phyloP scores from a whole-genome alignment of 371 early-diverging fungal genomes.

The Parasitella parasitica region DNA sequence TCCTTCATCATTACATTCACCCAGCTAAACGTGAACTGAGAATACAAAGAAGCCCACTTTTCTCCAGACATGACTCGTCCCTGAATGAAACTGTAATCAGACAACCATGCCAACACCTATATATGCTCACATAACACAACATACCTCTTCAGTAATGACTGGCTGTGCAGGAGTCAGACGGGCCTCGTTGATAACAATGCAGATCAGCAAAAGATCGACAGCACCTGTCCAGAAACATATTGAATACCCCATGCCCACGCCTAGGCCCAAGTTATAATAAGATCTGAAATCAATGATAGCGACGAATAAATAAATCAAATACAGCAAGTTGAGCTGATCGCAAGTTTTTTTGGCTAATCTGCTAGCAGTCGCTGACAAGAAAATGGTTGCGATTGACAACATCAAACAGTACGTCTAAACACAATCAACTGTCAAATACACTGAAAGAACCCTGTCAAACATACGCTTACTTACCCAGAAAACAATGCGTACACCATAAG shows the following conservation, averaged over 20 bases:
- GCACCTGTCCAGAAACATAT: background rate
- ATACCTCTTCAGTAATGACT: slow-evolving; percentile 25
- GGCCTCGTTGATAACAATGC: slow-evolving; percentile 33
- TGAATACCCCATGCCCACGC: background rate
- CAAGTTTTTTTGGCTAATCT: slow-evolving; percentile 29
- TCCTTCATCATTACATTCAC: slow-evolving; percentile 54
- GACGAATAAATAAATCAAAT: slow-evolving; percentile 18
- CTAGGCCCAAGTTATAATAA: slow-evolving; percentile 7
- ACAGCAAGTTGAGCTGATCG: slow-evolving; percentile 33
- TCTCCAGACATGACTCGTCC: slow-evolving; percentile 51
- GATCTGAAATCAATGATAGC: slow-evolving; percentile 33
- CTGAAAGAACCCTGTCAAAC: background rate
- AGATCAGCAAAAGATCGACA: slow-evolving; percentile 15
- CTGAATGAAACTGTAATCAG: background rate
- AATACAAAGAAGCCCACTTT: slow-evolving; percentile 55
- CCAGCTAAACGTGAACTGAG: slow-evolving; percentile 57
- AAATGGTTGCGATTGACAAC: slow-evolving; percentile 22
- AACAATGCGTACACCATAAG: background rate
- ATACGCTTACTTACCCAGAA: slow-evolving; percentile 17
- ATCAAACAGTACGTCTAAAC: slow-evolving; percentile 20
- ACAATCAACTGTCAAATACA: background rate
- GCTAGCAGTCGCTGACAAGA: slow-evolving; percentile 10
- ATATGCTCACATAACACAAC: slow-evolving; percentile 13
- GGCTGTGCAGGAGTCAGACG: slow-evolving; percentile 30
- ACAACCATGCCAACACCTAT: slow-evolving; percentile 8